Evolutionary conservation across 2,329 filamentous ascomycete genomes (phyloP).

Genomic region (Verticillium tricorpus): DNA sequence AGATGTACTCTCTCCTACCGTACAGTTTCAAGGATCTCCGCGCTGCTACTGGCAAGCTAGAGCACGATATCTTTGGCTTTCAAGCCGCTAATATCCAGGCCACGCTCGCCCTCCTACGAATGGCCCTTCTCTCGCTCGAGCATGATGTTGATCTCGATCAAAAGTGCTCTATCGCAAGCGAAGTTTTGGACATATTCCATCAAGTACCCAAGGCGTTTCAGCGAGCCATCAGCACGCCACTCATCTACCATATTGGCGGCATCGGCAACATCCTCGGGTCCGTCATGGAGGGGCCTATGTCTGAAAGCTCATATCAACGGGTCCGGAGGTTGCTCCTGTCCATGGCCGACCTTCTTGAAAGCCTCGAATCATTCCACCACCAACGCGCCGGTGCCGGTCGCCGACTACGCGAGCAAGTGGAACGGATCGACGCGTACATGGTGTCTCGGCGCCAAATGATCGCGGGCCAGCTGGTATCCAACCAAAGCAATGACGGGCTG

Average conservation of each 20-base stretch:
- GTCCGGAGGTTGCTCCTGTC: conserved; percentile 23
- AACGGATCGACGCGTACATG: conserved; percentile 20
- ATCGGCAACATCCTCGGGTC: conserved; percentile 29
- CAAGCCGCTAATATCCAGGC: conserved; percentile 28
- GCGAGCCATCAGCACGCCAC: conserved; percentile 25
- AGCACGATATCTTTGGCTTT: conserved; percentile 23
- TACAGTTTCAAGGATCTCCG: background rate
- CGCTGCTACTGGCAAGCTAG: conserved; percentile 3
- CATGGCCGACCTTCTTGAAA: conserved; percentile 25
- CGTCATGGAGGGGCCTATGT: conserved; percentile 25
- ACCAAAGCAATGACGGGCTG: background rate
- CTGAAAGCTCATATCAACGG: conserved; percentile 19
- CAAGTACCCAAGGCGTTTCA: conserved; percentile 21
- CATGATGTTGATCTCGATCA: conserved; percentile 20
- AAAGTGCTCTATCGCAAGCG: conserved; percentile 23
- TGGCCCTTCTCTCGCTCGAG: conserved; percentile 21
- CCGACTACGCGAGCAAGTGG: conserved; percentile 16
- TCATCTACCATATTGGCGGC: conserved; percentile 26
- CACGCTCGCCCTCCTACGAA: conserved; percentile 25
- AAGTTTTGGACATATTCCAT: conserved; percentile 22
- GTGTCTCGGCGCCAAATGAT: conserved; percentile 8
- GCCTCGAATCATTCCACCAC: conserved; percentile 17
- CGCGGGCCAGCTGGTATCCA: background rate
- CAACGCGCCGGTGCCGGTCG: conserved; percentile 16
- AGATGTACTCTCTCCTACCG: background rate